A percentile compares a stretch with the other conserved stretches of the same genome.
These are phyloP conservation scores for Monosporascus sp. DNA, from an alignment of 2,329 filamentous ascomycete species.

Conservation along the genomic window DNA sequence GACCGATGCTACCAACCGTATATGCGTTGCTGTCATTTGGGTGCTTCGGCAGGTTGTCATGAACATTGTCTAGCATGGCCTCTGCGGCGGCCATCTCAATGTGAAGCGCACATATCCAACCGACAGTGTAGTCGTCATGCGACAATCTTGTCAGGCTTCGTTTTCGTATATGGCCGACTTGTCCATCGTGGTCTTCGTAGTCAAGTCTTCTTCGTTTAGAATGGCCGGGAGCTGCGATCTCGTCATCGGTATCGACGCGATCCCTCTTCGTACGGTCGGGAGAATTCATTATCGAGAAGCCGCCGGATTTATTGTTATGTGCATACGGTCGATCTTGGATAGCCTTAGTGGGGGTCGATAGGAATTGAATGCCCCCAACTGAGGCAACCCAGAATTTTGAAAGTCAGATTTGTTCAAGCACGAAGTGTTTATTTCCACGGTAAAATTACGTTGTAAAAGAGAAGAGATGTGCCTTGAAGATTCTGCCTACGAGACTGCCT, in stretches of 20 bases:
- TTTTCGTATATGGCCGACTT: not conserved
- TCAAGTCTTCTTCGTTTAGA: not conserved
- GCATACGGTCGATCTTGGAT: no score
- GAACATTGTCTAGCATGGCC: conserved; percentile 24
- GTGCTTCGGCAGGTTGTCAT: conserved; percentile 7
- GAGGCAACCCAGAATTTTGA: no score
- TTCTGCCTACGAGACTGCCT: no score
- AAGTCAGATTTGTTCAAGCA: no score
- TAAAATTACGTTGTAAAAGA: no score
- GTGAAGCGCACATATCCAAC: conserved; percentile 28
- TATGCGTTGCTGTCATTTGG: conserved; percentile 16
- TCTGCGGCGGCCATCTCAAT: conserved; percentile 15
- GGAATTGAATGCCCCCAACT: no score
- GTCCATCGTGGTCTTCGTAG: not conserved
- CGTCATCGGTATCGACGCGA: not conserved
- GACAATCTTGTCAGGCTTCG: not conserved
- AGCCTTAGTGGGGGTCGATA: no score
- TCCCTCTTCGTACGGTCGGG: not conserved
- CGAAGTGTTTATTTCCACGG: no score
- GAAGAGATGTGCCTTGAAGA: no score
- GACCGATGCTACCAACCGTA: conserved; percentile 12
- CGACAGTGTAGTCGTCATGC: conserved; percentile 20
- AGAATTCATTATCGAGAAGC: not conserved
- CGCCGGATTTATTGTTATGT: not conserved
- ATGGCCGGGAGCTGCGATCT: not conserved